phyloP scores from a whole-genome alignment of 2,329 filamentous ascomycete species.

The Didymella keratinophila region DNA sequence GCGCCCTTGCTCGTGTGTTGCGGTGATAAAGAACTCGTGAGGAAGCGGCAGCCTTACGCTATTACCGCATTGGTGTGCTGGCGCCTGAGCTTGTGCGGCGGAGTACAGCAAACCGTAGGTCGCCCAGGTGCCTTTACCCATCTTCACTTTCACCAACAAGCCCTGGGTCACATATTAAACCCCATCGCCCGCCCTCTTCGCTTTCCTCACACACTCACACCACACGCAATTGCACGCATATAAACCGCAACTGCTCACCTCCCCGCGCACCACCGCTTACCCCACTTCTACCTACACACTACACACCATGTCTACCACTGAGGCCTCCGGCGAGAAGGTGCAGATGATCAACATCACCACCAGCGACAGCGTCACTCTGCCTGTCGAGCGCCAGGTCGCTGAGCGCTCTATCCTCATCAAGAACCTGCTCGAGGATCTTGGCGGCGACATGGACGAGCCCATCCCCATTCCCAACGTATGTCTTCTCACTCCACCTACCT shows the following conservation, averaged over 20 bases:
- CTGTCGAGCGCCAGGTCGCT: conserved; percentile 74
- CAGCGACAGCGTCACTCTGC: conserved; percentile 56
- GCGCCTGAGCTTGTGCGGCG: conserved; percentile 19
- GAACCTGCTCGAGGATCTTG: conserved; percentile 96
- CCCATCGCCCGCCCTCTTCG: conserved; percentile 10
- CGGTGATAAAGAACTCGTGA: background rate
- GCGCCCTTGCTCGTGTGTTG: conserved; percentile 8
- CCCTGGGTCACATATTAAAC: conserved; percentile 24
- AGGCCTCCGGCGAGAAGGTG: conserved; percentile 21
- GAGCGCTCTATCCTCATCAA: conserved; percentile 96
- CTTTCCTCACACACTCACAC: conserved; percentile 14
- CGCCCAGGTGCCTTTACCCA: conserved; percentile 10
- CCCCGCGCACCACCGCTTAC: conserved; percentile 24
- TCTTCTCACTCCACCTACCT: background rate
- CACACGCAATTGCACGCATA: conserved; percentile 4
- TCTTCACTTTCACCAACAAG: conserved; percentile 13
- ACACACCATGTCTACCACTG: conserved; percentile 35
- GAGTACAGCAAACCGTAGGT: conserved; percentile 19
- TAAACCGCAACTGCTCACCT: conserved; percentile 1
- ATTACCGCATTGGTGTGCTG: conserved; percentile 13
- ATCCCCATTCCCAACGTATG: conserved; percentile 83
- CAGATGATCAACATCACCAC: conserved; percentile 53
- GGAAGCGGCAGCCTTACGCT: conserved; percentile 17
- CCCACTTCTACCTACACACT: conserved; percentile 27
- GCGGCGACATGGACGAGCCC: conserved; percentile 67